Conservation (phyloP, 2,329 filamentous ascomycete species). For the Xylaria sp. region DNA sequence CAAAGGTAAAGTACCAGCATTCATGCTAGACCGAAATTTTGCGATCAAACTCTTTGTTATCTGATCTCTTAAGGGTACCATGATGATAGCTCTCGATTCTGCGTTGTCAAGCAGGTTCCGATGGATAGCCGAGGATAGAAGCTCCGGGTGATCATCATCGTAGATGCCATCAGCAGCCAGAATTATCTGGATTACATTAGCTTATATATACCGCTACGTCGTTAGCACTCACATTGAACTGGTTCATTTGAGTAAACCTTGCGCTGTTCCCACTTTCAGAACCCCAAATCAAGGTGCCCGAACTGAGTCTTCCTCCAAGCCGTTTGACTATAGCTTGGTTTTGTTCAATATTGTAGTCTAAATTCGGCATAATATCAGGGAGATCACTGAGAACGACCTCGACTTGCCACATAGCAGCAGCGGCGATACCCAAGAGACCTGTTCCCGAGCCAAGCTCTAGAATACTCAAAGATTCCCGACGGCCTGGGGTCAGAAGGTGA, state of each 20-base stretch:
- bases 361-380: constrained; percentile 82
- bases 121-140: constrained; percentile 76
- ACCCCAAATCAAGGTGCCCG: constrained; percentile 80
- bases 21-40: constrained; percentile 72
- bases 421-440: constrained; percentile 87
- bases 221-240: constrained; percentile 60
- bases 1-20: constrained; percentile 57
- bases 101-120: constrained; percentile 69
- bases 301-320: constrained; percentile 66
- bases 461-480: constrained; percentile 50
- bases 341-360: constrained; percentile 74
- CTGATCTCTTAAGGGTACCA: constrained; percentile 81
- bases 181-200: constrained; percentile 65
- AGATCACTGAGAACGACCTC: constrained; percentile 83
- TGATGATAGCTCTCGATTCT: constrained; percentile 76
- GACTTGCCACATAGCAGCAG: constrained; percentile 75
- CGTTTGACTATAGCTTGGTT: constrained; percentile 68
- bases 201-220: neutral
- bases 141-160: constrained; percentile 79
- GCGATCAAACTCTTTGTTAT: constrained; percentile 70
- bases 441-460: constrained; percentile 92
- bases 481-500: constrained; percentile 55
- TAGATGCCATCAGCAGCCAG: constrained; percentile 90
- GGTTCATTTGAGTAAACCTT: constrained; percentile 57
- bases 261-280: constrained; percentile 56